Base-by-base conservation (phyloP, 1,284 basidiomycete genomes). In the Papiliotrema fonsecae region DNA sequence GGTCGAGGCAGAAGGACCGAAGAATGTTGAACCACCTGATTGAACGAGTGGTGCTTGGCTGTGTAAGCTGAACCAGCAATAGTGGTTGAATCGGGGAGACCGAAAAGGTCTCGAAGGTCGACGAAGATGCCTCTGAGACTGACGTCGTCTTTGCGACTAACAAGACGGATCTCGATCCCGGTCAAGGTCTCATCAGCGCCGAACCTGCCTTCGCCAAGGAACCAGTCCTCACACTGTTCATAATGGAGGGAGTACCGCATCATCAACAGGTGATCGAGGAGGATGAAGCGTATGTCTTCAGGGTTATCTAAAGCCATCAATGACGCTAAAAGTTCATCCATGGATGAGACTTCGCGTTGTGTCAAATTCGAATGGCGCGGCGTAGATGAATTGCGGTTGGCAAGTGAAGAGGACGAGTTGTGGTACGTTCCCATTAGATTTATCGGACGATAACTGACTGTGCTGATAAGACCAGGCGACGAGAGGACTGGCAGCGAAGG, bases 401-500 rank as follows among this genome's bases (percentile, higher is more conserved):
- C 31, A 22, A 45, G 9, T 6, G 43, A 24, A 16, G 14, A 28
- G 11, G 31, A 35, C 13, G 43, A 34, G 6, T n/a, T 11, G 43
- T 34, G 21, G 16, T n/a, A 9, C 6, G 28, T n/a, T n/a, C n/a
- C n/a, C n/a, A n/a, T 7, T 13, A 31, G 9, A 19, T 25, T 13
- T 30, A 13, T 14, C 16, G 7, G 13, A 6, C 28, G 28, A 22
- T 22, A 19, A 31, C 11, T 26, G 19, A 13, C 26, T 9, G 41
- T 14, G 41, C n/a, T 7, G 10, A 28, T 7, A n/a, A 31, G n/a
- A 42, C 44, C 32, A 16, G 40, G 35, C 9, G 44, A 10, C 34
- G 49, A 52, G 3, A 55, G 42, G n/a, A 45, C 45, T 2, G 65
- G 62, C 30, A 67, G 45, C n/a, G 61, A 63, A 0, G 66, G 66